A percentile compares a stretch with the other conserved stretches of the same genome.
Conservation (phyloP, 2,329 filamentous ascomycete genomes). For the Aspergillus intermedius region DNA sequence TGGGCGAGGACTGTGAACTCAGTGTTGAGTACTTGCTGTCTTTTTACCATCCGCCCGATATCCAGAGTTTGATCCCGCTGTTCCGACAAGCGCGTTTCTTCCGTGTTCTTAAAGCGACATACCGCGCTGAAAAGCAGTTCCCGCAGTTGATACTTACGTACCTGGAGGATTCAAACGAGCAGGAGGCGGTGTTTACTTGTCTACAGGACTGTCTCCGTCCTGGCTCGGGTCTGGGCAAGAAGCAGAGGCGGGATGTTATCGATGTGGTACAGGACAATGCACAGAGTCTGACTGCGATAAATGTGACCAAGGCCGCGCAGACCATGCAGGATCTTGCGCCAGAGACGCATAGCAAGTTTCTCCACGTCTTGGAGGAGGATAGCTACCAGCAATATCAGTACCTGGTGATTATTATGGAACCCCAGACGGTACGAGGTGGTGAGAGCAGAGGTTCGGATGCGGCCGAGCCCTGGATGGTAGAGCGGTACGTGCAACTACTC, state of each 20-base stretch:
- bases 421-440: conserved; percentile 35
- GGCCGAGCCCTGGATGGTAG: conserved; percentile 58
- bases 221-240: conserved; percentile 56
- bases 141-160: conserved; percentile 71
- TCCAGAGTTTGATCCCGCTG: conserved; percentile 66
- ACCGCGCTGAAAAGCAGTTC: conserved; percentile 72
- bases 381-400: conserved; percentile 68
- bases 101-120: conserved; percentile 84
- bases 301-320: conserved; percentile 58
- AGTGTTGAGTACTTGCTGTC: conserved; percentile 94
- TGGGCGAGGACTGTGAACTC: conserved; percentile 91
- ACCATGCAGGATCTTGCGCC: conserved; percentile 57
- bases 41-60: conserved; percentile 81
- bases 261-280: conserved; percentile 60
- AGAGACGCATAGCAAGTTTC: conserved; percentile 59
- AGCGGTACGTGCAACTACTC: conserved; percentile 85
- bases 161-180: conserved; percentile 76
- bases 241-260: conserved; percentile 67
- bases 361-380: conserved; percentile 56
- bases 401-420: conserved; percentile 68
- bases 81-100: conserved; percentile 79
- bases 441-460: conserved; percentile 23
- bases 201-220: conserved; percentile 67
- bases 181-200: conserved; percentile 68
- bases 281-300: conserved; percentile 58